Conservation (phyloP, 257 asterid species). For the Jaltomata sinuosa region DNA sequence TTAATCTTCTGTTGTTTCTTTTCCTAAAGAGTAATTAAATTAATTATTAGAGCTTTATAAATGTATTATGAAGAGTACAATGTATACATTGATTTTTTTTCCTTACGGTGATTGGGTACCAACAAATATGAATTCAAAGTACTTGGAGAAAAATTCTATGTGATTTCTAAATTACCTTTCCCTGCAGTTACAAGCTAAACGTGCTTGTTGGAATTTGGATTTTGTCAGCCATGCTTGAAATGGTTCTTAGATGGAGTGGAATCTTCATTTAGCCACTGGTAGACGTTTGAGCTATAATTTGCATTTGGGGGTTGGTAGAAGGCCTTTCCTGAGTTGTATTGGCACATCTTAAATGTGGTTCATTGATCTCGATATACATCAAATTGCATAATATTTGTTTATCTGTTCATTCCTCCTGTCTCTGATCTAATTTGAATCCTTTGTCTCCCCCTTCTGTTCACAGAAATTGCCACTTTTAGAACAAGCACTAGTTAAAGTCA, state of each 20-base stretch:
- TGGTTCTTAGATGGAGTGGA: not conserved
- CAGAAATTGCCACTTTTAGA: slow-evolving; percentile 56
- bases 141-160: not conserved
- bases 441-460: not conserved
- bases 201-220: not conserved
- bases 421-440: not conserved
- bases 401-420: not conserved
- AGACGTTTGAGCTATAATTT: not conserved
- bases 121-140: not conserved
- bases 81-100: not conserved
- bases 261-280: not conserved
- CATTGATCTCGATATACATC: not conserved
- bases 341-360: not conserved
- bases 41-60: not conserved
- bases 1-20: not conserved
- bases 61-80: not conserved
- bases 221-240: not conserved
- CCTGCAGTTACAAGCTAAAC: not conserved
- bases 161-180: no score
- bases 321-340: not conserved
- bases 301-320: not conserved
- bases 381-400: not conserved
- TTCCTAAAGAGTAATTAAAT: not conserved
- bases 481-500: slow-evolving; percentile 41
- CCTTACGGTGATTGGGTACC: not conserved